Percentiles rank a stretch among this genome's conserved stretches.
Conservation (phyloP, 129 eudicot species). For the Solidago caesia region DNA sequence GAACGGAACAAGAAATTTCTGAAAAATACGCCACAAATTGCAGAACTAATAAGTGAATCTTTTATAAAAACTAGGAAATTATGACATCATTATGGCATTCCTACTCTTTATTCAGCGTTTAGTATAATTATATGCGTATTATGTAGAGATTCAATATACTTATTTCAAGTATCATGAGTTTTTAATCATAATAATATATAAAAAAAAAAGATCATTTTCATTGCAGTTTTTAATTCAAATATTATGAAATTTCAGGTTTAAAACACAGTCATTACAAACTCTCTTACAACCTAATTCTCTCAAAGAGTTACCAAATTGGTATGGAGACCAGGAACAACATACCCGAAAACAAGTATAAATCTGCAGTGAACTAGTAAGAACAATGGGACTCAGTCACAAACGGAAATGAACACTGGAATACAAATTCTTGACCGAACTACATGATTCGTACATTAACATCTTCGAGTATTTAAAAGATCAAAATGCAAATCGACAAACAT, state of each 20-base stretch:
- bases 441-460: slow-evolving; percentile 33
- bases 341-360: neutral
- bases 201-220: neutral
- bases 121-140: no score
- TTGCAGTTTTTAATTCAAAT: neutral
- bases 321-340: no score
- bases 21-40: no score
- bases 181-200: neutral
- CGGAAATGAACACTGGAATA: slow-evolving; percentile 15
- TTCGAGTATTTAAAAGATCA: slow-evolving; percentile 31
- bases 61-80: no score
- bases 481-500: slow-evolving; percentile 34
- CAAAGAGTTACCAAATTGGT: no score
- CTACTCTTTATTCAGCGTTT: neutral
- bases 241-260: neutral
- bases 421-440: slow-evolving; percentile 27
- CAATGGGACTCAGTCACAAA: neutral
- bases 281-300: no score
- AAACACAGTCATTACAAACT: no score
- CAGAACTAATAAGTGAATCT: no score
- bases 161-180: neutral
- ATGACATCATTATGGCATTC: neutral
- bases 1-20: no score
- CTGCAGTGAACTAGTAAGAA: neutral
- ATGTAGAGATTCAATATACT: neutral